A percentile compares a stretch with the other conserved stretches of the same genome.
phyloP scores from a whole-genome alignment of 192 early-diverging fungal species.

The Podila minutissima region DNA sequence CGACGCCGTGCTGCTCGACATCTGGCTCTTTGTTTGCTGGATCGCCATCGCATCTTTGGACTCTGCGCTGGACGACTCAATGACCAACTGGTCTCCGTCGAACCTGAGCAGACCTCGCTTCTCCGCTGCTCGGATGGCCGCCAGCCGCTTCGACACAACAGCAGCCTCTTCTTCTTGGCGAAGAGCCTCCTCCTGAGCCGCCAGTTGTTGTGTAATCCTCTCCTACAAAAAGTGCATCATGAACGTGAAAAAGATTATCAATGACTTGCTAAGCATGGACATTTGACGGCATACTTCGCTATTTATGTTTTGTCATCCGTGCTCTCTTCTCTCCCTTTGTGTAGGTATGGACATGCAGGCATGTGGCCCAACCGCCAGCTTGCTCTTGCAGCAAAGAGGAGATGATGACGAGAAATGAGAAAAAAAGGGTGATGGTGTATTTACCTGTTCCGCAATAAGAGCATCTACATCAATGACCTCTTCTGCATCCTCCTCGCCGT shows the following conservation, averaged over 20 bases:
- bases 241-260: background rate
- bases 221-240: conserved; percentile 11
- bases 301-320: background rate
- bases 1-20: conserved; percentile 13
- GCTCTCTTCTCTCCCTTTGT: background rate
- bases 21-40: background rate
- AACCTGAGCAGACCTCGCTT: conserved; percentile 35
- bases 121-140: conserved; percentile 42
- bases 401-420: background rate
- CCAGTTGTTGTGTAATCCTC: conserved; percentile 32
- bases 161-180: conserved; percentile 34
- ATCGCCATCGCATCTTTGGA: background rate
- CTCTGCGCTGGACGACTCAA: background rate
- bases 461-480: conserved; percentile 41
- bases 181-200: conserved; percentile 41
- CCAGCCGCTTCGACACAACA: conserved; percentile 19
- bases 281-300: background rate
- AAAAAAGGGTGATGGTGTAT: background rate
- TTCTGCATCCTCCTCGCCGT: conserved; percentile 20
- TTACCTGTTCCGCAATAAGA: conserved; percentile 45
- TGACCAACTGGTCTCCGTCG: conserved; percentile 24
- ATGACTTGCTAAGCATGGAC: background rate
- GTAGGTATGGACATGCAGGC: no score
- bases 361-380: no score
- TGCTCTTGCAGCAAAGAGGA: no score